phyloP scores from a whole-genome alignment of 441 rosid genomes.

The Mallotus repandus region DNA sequence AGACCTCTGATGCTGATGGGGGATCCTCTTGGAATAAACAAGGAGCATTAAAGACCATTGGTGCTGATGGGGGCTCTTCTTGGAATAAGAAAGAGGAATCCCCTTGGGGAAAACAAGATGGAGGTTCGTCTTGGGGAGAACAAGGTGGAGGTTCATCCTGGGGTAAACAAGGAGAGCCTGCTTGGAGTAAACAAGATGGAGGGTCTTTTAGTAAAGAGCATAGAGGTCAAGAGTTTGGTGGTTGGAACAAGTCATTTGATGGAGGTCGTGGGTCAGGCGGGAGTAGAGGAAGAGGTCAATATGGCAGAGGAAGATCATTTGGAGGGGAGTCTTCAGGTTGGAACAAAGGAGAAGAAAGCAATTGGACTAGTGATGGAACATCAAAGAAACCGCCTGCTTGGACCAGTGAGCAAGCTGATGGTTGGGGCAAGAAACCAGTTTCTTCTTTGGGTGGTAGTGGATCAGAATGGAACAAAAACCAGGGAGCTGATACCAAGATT shows the following conservation, averaged over 20 bases:
- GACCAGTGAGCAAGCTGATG: slow-evolving; percentile 12
- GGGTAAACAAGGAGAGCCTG: slow-evolving; percentile 29
- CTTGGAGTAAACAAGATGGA: slow-evolving; percentile 34
- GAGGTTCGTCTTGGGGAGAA: slow-evolving; percentile 28
- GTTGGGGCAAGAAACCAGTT: slow-evolving; percentile 14
- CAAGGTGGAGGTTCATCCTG: slow-evolving; percentile 21
- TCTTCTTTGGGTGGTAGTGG: slow-evolving; percentile 6
- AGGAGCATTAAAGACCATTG: slow-evolving; percentile 22
- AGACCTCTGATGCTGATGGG: slow-evolving; percentile 22
- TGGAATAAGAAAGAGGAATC: slow-evolving; percentile 26
- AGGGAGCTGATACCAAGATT: slow-evolving; percentile 5
- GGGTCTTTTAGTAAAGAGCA: slow-evolving; percentile 25
- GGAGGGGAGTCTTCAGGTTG: slow-evolving; percentile 32
- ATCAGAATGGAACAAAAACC: slow-evolving; percentile 7
- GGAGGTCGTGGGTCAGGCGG: slow-evolving; percentile 53
- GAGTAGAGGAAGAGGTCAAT: slow-evolving; percentile 46
- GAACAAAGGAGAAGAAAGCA: slow-evolving; percentile 25
- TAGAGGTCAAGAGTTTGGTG: slow-evolving; percentile 20
- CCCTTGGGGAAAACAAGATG: slow-evolving; percentile 8
- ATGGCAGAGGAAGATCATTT: slow-evolving; percentile 51
- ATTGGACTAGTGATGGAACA: slow-evolving; percentile 22
- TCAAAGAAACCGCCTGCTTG: slow-evolving; percentile 10
- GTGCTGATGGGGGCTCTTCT: slow-evolving; percentile 27
- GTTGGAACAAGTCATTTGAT: slow-evolving; percentile 32
- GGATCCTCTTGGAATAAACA: slow-evolving; percentile 32